A percentile compares a stretch with the other conserved stretches of the same genome.
phyloP scores from a whole-genome alignment of 768 basidiomycete genomes.

The Cyclocybe cylindracea region DNA sequence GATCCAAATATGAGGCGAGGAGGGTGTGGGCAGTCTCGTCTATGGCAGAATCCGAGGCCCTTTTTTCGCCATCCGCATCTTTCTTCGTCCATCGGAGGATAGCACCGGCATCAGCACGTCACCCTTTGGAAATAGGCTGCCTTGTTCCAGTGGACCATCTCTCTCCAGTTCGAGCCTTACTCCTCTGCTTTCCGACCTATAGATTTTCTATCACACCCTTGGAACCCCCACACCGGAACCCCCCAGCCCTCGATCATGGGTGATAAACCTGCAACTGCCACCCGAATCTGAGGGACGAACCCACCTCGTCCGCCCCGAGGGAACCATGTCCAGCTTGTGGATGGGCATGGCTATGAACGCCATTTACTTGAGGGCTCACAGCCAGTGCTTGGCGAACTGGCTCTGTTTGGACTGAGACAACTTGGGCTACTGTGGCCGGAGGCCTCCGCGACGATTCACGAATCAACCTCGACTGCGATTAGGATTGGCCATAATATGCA shows the following conservation, averaged over 20 bases:
- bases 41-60: too few relatives aligned
- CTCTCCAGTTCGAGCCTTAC: too few relatives aligned
- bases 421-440: constrained; percentile 18
- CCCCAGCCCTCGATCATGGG: constrained; percentile 34
- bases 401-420: neutral
- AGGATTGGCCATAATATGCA: constrained; percentile 81
- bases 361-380: constrained; percentile 14
- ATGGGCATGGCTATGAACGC: constrained; percentile 10
- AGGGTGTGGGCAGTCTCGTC: too few relatives aligned
- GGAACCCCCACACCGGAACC: constrained; percentile 30
- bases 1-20: too few relatives aligned
- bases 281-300: constrained; percentile 27
- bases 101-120: too few relatives aligned
- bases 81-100: too few relatives aligned
- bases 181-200: too few relatives aligned
- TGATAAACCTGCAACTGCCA: constrained; percentile 30
- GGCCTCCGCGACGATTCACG: constrained; percentile 34
- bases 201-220: too few relatives aligned
- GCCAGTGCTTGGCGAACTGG: constrained; percentile 7
- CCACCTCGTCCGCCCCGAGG: constrained; percentile 28
- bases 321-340: constrained; percentile 22
- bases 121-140: too few relatives aligned
- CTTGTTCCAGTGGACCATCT: too few relatives aligned
- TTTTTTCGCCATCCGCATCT: too few relatives aligned
- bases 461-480: constrained; percentile 44